Conservation (phyloP, 2,329 filamentous ascomycete species). For the Cordyceps tenuipes region DNA sequence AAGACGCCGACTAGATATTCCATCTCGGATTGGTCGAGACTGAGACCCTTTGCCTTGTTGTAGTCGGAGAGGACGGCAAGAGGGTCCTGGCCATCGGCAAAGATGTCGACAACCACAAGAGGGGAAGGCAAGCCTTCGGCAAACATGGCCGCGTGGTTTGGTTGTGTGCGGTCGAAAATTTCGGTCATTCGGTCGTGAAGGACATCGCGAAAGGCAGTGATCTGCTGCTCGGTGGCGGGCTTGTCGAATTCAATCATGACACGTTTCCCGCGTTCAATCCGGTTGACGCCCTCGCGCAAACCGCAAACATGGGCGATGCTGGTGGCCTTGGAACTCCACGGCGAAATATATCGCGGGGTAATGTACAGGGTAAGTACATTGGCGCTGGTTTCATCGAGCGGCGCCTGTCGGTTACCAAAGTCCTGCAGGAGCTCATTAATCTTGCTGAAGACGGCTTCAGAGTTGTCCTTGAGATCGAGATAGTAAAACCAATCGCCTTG, state of each 20-base stretch:
- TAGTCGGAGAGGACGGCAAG: constrained; percentile 69
- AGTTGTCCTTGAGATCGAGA: constrained; percentile 46
- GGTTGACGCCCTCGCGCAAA: constrained; percentile 57
- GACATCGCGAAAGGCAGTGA: constrained; percentile 56
- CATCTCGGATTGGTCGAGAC: constrained; percentile 81
- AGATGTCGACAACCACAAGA: constrained; percentile 69
- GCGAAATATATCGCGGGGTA: constrained; percentile 78
- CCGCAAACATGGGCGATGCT: constrained; percentile 90
- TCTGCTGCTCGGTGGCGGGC: constrained; percentile 33
- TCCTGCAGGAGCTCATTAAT: constrained; percentile 38
- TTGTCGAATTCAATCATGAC: constrained; percentile 59
- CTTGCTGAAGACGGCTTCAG: constrained; percentile 36
- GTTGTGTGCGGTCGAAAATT: constrained; percentile 57
- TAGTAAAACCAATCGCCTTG: constrained; percentile 57
- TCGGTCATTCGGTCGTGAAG: constrained; percentile 97
- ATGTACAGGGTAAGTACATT: constrained; percentile 58
- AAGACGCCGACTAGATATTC: constrained; percentile 74
- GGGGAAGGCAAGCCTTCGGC: constrained; percentile 53
- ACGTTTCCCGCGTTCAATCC: constrained; percentile 80
- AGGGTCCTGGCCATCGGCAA: constrained; percentile 55
- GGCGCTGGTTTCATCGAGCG: constrained; percentile 31
- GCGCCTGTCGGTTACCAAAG: constrained; percentile 21
- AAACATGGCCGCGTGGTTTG: constrained; percentile 71
- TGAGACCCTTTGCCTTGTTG: constrained; percentile 76
- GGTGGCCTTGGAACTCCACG: constrained; percentile 95